Conservation (phyloP, 2,329 filamentous ascomycete species). For the Fusarium concolor region DNA sequence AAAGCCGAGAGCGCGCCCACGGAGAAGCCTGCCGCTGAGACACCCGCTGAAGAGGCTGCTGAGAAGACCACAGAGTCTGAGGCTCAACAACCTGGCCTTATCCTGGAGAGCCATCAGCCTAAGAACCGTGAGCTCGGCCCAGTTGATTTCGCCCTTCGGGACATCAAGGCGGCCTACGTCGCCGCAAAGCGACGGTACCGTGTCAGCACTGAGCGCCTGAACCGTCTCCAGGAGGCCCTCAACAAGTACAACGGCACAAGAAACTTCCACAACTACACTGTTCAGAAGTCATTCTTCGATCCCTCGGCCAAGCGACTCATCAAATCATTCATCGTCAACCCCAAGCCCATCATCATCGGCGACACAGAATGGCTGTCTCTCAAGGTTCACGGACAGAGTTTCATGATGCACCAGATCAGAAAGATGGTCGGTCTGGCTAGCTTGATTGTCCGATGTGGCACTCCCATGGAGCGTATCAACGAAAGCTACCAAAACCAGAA, state of each 20-base stretch:
- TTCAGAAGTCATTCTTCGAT: conserved; percentile 85
- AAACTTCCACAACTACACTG: conserved; percentile 98
- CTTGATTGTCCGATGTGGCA: conserved; percentile 85
- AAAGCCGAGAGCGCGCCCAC: conserved; percentile 32
- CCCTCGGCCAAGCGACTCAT: conserved; percentile 90
- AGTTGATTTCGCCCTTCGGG: conserved; percentile 74
- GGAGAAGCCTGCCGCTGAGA: conserved; percentile 40
- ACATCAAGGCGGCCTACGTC: conserved; percentile 85
- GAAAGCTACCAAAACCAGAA: conserved; percentile 78
- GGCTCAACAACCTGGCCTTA: conserved; percentile 38
- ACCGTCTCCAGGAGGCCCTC: conserved; percentile 80
- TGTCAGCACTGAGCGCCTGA: conserved; percentile 76
- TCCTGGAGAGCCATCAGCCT: conserved; percentile 51
- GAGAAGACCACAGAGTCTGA: conserved; percentile 38
- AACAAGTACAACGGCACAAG: conserved; percentile 82
- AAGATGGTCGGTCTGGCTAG: conserved; percentile 98
- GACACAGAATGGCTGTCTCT: conserved; percentile 95
- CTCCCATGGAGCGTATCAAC: conserved; percentile 75
- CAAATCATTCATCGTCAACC: conserved; percentile 87
- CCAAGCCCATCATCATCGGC: conserved; percentile 82
- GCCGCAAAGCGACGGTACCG: conserved; percentile 87
- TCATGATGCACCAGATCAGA: conserved; percentile 99
- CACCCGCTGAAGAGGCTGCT: conserved; percentile 12
- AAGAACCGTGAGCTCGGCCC: conserved; percentile 59
- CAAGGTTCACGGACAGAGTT: conserved; percentile 96